These are phyloP conservation scores for Sporothrix variecibatus DNA, from an alignment of 2,329 filamentous ascomycete species.

Conservation along the genomic window DNA sequence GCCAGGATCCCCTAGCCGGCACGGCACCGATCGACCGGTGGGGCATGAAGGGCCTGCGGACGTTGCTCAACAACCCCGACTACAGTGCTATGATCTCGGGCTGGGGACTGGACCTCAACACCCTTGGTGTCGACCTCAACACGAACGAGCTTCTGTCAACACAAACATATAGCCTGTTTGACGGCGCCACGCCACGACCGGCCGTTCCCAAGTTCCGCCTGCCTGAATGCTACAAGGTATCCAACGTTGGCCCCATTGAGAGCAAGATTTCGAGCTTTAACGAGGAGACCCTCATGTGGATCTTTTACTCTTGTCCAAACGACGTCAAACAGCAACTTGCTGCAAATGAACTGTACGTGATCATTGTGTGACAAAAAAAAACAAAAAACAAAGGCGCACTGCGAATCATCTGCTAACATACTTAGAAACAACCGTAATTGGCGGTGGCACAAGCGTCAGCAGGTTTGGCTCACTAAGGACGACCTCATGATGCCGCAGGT, in stretches of 20 bases:
- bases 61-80: slow-evolving; percentile 65
- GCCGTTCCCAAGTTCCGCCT: slow-evolving; percentile 59
- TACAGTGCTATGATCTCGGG: slow-evolving; percentile 63
- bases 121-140: slow-evolving; percentile 59
- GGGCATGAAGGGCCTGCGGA: slow-evolving; percentile 64
- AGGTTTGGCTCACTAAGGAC: slow-evolving; percentile 68
- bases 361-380: slow-evolving; percentile 10
- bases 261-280: slow-evolving; percentile 68
- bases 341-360: slow-evolving; percentile 61
- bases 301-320: slow-evolving; percentile 67
- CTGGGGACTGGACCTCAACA: slow-evolving; percentile 59
- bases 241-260: slow-evolving; percentile 65
- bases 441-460: slow-evolving; percentile 69
- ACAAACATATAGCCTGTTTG: slow-evolving; percentile 63
- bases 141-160: slow-evolving; percentile 60
- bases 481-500: slow-evolving; percentile 64
- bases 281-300: slow-evolving; percentile 69
- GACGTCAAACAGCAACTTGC: slow-evolving; percentile 66
- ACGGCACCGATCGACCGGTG: slow-evolving; percentile 66
- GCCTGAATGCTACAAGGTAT: slow-evolving; percentile 68
- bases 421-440: slow-evolving; percentile 65
- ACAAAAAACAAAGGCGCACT: no score
- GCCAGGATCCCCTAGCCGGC: slow-evolving; percentile 59
- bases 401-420: not conserved
- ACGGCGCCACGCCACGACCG: slow-evolving; percentile 60